Evolutionary conservation across 495 filamentous ascomycete genomes (phyloP).

Genomic region (Aspergillus diversus): DNA sequence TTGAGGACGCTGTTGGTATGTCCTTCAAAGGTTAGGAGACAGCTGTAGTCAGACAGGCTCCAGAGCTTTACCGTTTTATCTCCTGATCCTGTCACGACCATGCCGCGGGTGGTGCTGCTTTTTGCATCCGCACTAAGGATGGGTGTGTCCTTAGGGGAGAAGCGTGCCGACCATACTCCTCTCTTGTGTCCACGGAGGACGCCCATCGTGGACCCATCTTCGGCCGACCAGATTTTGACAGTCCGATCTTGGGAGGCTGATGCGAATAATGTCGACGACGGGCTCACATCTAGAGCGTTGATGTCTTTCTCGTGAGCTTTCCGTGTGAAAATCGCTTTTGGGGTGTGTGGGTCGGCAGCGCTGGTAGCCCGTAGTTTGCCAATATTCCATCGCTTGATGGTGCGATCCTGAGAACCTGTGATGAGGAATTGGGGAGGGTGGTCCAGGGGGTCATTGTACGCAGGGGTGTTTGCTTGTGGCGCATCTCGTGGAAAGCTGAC

Average conservation of each 20-base stretch:
- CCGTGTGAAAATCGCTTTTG: slow-evolving; percentile 73
- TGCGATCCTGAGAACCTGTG: slow-evolving; percentile 92
- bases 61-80: slow-evolving; percentile 97
- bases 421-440: slow-evolving; percentile 82
- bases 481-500: slow-evolving; percentile 74
- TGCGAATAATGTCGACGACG: slow-evolving; percentile 73
- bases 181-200: slow-evolving; percentile 89
- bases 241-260: slow-evolving; percentile 95
- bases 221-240: slow-evolving; percentile 92
- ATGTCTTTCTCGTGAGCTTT: slow-evolving; percentile 99
- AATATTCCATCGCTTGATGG: slow-evolving; percentile 88
- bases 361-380: slow-evolving; percentile 47
- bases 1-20: slow-evolving; percentile 95
- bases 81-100: slow-evolving; percentile 85
- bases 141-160: slow-evolving; percentile 77
- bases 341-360: slow-evolving; percentile 41
- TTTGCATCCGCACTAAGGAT: slow-evolving; percentile 70
- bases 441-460: slow-evolving; percentile 66
- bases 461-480: slow-evolving; percentile 66
- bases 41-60: slow-evolving; percentile 91
- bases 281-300: slow-evolving; percentile 85
- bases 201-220: slow-evolving; percentile 85
- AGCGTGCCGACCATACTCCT: slow-evolving; percentile 93
- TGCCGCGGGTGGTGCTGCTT: slow-evolving; percentile 63
- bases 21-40: slow-evolving; percentile 90